Conservation (phyloP, 148 eudicot genomes). For the Silene latifolia region DNA sequence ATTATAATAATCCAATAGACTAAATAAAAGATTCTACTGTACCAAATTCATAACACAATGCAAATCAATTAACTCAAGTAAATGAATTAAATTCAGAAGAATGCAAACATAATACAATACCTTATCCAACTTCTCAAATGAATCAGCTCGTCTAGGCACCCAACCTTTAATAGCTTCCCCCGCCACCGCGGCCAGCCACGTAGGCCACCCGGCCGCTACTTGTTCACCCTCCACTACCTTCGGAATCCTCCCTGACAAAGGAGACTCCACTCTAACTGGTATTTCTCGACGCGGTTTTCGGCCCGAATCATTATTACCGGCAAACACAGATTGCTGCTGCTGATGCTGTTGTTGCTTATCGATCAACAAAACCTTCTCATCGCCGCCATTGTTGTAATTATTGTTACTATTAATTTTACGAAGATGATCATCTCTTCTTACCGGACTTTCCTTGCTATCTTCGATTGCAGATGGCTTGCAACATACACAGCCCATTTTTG, state of each 20-base stretch:
- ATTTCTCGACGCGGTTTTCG: constrained; percentile 23
- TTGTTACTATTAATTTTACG: neutral
- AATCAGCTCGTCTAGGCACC: constrained; percentile 84
- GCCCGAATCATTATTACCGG: constrained; percentile 36
- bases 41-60: neutral
- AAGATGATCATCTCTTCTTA: constrained; percentile 6
- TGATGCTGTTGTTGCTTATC: constrained; percentile 42
- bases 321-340: constrained; percentile 13
- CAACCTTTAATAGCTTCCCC: constrained; percentile 82
- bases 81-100: neutral
- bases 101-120: constrained; percentile 21
- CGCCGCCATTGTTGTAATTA: constrained; percentile 16
- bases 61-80: neutral
- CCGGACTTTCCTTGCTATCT: constrained; percentile 33
- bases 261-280: constrained; percentile 36
- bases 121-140: constrained; percentile 80
- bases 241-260: constrained; percentile 40
- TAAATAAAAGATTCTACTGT: neutral
- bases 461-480: constrained; percentile 55
- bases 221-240: constrained; percentile 65
- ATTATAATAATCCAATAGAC: neutral
- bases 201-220: constrained; percentile 88
- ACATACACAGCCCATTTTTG: constrained; percentile 56
- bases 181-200: constrained; percentile 83
- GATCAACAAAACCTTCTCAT: constrained; percentile 57